Conservation (phyloP, 2,329 filamentous ascomycete genomes). For the Colletotrichum cordylinicola region DNA sequence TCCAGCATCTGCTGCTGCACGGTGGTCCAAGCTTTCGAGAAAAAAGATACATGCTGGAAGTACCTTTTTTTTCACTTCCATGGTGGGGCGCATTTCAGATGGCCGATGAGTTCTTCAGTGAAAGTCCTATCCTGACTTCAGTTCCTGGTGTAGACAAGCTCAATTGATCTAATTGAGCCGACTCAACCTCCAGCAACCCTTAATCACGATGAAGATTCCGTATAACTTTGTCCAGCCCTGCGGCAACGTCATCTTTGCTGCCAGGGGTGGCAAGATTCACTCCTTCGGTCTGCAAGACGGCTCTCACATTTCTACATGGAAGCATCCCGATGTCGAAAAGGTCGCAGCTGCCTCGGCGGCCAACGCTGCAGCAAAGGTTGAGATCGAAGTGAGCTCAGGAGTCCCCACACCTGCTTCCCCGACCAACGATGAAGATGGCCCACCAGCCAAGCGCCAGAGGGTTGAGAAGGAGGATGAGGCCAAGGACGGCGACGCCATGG, state of each 20-base stretch:
- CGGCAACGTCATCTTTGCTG: conserved; percentile 71
- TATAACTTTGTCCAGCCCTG: conserved; percentile 67
- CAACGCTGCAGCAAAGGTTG: conserved; percentile 28
- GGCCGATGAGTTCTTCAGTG: neutral
- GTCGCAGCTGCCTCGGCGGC: conserved; percentile 27
- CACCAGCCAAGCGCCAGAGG: conserved; percentile 49
- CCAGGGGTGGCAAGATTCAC: conserved; percentile 75
- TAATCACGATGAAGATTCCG: conserved; percentile 54
- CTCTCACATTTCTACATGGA: conserved; percentile 67
- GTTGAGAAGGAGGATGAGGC: conserved; percentile 37
- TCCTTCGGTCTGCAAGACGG: conserved; percentile 67
- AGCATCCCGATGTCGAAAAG: conserved; percentile 48
- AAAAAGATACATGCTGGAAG: conserved; percentile 35
- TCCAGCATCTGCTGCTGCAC: neutral
- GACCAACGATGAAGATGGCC: conserved; percentile 29
- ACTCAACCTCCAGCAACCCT: neutral
- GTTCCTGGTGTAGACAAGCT: neutral
- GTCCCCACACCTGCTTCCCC: conserved; percentile 7
- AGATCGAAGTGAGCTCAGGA: conserved; percentile 29
- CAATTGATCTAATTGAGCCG: neutral
- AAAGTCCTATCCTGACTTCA: conserved; percentile 9
- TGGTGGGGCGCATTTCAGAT: neutral
- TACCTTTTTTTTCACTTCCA: conserved; percentile 37
- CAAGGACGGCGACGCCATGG: conserved; percentile 23
- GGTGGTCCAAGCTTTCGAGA: conserved; percentile 7